Conservation (phyloP, 441 rosid species). For the Adansonia rubrostipa region DNA sequence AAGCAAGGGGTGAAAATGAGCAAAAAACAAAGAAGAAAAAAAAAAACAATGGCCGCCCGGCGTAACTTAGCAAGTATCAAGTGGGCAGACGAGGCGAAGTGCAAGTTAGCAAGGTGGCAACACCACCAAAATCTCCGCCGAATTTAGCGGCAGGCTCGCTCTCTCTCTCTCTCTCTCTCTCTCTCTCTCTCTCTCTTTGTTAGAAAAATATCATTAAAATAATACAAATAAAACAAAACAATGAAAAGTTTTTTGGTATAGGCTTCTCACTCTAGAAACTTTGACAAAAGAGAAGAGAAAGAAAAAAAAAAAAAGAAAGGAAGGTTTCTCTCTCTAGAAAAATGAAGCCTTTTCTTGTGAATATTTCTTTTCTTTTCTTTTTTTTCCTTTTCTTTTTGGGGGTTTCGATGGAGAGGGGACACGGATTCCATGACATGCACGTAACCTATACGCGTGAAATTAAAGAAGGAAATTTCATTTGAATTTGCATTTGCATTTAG, state of each 20-base stretch:
- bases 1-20: not conserved
- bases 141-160: conserved; percentile 33
- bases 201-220: not conserved
- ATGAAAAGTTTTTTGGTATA: conserved; percentile 7
- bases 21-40: not conserved
- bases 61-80: conserved; percentile 12
- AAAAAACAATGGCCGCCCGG: conserved; percentile 25
- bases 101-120: conserved; percentile 24
- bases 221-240: too few species aligned
- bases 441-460: conserved; percentile 60
- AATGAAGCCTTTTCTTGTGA: not conserved
- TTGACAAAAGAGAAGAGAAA: conserved; percentile 4
- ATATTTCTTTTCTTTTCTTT: too few species aligned
- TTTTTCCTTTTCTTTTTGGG: not conserved
- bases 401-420: conserved; percentile 28
- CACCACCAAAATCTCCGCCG: conserved; percentile 31
- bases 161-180: too few species aligned
- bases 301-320: too few species aligned
- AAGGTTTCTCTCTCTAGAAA: conserved; percentile 22
- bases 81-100: not conserved
- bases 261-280: conserved; percentile 36
- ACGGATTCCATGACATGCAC: conserved; percentile 68
- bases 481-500: conserved; percentile 50
- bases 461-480: conserved; percentile 34
- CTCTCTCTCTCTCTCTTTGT: not conserved